Evolutionary conservation across 208 protist genomes (phyloP).

Genomic region (Wallacemonas collosoma): DNA sequence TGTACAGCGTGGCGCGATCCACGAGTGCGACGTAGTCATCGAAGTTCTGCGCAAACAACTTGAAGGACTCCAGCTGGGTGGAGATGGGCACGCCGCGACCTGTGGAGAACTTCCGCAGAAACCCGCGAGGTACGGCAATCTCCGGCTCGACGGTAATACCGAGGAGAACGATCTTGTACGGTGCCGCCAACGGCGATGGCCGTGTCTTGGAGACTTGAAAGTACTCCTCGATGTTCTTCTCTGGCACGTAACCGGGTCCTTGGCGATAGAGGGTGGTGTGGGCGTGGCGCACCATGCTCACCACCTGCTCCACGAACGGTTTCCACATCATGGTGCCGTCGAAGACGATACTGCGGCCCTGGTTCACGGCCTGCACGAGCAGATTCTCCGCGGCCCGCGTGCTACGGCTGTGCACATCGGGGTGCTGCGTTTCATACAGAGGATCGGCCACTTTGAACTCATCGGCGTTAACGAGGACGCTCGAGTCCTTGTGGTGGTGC

Average conservation of each 20-base stretch:
- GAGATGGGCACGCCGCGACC: slow-evolving; percentile 80
- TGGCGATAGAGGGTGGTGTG: slow-evolving; percentile 68
- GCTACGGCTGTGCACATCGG: slow-evolving; percentile 61
- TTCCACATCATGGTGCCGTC: slow-evolving; percentile 92
- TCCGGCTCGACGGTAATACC: slow-evolving; percentile 89
- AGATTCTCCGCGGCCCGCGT: slow-evolving; percentile 76
- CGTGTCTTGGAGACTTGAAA: slow-evolving; percentile 48
- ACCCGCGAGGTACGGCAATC: slow-evolving; percentile 81
- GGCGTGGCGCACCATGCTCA: slow-evolving; percentile 80
- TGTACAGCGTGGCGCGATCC: slow-evolving; percentile 75
- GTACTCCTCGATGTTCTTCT: slow-evolving; percentile 63
- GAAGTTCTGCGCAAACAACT: slow-evolving; percentile 86
- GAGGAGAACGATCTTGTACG: slow-evolving; percentile 77
- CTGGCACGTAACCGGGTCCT: slow-evolving; percentile 61
- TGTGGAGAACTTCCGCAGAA: slow-evolving; percentile 82
- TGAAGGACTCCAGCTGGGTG: slow-evolving; percentile 84
- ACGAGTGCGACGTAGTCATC: slow-evolving; percentile 54
- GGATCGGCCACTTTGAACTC: slow-evolving; percentile 73
- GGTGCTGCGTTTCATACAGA: slow-evolving; percentile 23
- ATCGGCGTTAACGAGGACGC: slow-evolving; percentile 83
- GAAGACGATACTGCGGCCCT: slow-evolving; percentile 81
- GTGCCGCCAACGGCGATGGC: slow-evolving; percentile 33
- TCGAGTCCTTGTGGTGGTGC: slow-evolving; percentile 68
- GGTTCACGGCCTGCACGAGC: slow-evolving; percentile 80
- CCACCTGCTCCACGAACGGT: slow-evolving; percentile 80